Percentiles rank a stretch among this genome's conserved stretches.
Conservation (phyloP, 1,139 yeast genomes). For the Pichia terricola region DNA sequence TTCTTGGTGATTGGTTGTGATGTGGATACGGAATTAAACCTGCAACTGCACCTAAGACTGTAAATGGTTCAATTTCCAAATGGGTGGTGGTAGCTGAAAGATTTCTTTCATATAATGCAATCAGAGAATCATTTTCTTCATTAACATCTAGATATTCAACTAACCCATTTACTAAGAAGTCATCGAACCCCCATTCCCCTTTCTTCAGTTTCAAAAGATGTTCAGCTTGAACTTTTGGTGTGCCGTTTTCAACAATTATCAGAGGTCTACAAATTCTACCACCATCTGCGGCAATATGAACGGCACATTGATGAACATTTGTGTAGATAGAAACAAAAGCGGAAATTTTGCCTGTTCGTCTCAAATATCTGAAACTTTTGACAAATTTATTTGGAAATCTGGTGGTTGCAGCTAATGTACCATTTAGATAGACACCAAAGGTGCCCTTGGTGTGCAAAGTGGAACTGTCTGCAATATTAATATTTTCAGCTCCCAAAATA, state of each 20-base stretch:
- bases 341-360: constrained; percentile 80
- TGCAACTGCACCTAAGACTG: constrained; percentile 96
- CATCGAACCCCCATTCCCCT: constrained; percentile 82
- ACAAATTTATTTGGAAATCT: constrained; percentile 81
- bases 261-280: constrained; percentile 97
- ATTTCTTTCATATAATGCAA: constrained; percentile 79
- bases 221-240: constrained; percentile 58
- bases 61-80: constrained; percentile 92
- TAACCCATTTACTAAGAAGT: constrained; percentile 72
- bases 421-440: constrained; percentile 81
- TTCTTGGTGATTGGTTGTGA: constrained; percentile 97
- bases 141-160: constrained; percentile 96
- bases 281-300: constrained; percentile 97
- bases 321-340: constrained; percentile 88
- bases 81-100: constrained; percentile 59
- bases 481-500: constrained; percentile 83
- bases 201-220: constrained; percentile 54
- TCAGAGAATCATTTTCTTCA: constrained; percentile 91
- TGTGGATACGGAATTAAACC: constrained; percentile 99
- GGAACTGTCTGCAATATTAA: constrained; percentile 72
- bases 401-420: constrained; percentile 88
- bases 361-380: constrained; percentile 60
- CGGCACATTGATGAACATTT: constrained; percentile 82
- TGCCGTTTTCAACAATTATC: constrained; percentile 70
- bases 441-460: constrained; percentile 69